Evolutionary conservation across 768 basidiomycete genomes (phyloP).

Genomic region (Epithele typhae): DNA sequence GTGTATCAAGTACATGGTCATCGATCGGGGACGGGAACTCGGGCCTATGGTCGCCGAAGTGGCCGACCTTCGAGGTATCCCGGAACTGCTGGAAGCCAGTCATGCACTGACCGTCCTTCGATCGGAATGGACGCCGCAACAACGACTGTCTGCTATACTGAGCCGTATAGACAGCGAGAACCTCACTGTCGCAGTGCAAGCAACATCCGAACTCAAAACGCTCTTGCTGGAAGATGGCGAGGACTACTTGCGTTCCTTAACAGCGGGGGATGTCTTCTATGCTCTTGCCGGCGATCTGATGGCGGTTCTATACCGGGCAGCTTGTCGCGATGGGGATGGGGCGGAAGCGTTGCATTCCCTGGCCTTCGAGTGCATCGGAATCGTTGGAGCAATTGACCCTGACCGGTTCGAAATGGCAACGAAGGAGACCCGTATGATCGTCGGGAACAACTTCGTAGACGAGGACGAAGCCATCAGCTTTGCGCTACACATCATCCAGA

Average conservation of each 20-base stretch:
- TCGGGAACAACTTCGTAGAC: constrained; percentile 78
- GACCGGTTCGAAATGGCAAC: constrained; percentile 76
- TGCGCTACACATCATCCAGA: constrained; percentile 79
- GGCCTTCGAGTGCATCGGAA: constrained; percentile 87
- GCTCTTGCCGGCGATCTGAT: constrained; percentile 66
- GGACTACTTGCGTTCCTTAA: constrained; percentile 53
- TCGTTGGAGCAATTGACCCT: constrained; percentile 91
- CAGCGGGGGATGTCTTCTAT: constrained; percentile 87
- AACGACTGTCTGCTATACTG: constrained; percentile 61
- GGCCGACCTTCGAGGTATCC: constrained; percentile 70
- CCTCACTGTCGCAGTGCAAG: constrained; percentile 66
- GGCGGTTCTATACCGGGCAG: constrained; percentile 59
- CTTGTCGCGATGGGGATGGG: constrained; percentile 75
- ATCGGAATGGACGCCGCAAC: constrained; percentile 44
- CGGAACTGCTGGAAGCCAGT: constrained; percentile 49
- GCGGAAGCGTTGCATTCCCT: constrained; percentile 61
- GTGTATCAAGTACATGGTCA: constrained; percentile 67
- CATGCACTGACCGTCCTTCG: constrained; percentile 42
- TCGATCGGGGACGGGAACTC: constrained; percentile 54
- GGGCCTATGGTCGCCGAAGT: constrained; percentile 66
- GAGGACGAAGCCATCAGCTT: constrained; percentile 73
- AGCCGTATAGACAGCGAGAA: constrained; percentile 79
- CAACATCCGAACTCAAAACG: constrained; percentile 68
- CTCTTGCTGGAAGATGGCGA: constrained; percentile 52
- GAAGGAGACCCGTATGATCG: constrained; percentile 59